Percentiles rank a stretch among this genome's conserved stretches.
These are phyloP conservation scores for Tricholoma sp. DNA, from an alignment of 768 basidiomycete genomes.

Conservation along the genomic window DNA sequence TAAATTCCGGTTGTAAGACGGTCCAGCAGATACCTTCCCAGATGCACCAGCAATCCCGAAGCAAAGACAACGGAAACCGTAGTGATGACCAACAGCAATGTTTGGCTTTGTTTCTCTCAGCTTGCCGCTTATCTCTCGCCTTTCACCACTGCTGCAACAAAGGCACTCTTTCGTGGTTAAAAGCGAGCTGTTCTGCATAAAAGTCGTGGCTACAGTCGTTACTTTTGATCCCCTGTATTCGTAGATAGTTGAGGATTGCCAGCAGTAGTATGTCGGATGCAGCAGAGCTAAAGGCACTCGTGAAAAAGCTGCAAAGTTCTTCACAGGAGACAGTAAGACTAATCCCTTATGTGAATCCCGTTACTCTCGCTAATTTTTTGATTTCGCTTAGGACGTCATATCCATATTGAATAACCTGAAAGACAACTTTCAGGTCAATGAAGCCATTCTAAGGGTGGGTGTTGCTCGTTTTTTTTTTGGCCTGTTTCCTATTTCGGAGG, in stretches of 20 bases:
- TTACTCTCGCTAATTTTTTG: conserved; percentile 28
- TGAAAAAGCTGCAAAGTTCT: conserved; percentile 70
- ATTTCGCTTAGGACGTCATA: conserved; percentile 51
- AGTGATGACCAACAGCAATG: conserved; percentile 9
- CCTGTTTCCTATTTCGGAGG: conserved; percentile 16
- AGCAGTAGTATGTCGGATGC: conserved; percentile 40
- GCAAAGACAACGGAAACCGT: neutral
- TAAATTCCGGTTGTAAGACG: neutral
- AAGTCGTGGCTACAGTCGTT: conserved; percentile 16
- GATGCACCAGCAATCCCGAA: neutral
- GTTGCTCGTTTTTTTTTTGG: conserved; percentile 26
- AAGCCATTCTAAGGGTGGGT: conserved; percentile 70
- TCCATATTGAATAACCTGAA: conserved; percentile 58
- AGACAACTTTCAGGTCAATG: conserved; percentile 62
- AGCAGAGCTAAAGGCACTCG: conserved; percentile 72
- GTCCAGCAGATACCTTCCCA: neutral
- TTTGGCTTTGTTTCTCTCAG: conserved; percentile 20
- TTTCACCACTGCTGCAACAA: conserved; percentile 16
- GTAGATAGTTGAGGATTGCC: conserved; percentile 27
- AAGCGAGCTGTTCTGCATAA: conserved; percentile 12
- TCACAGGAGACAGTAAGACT: conserved; percentile 50
- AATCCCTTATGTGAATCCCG: conserved; percentile 30
- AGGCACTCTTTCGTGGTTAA: conserved; percentile 8
- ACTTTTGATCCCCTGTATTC: conserved; percentile 25
- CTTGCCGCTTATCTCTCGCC: conserved; percentile 5